Evolutionary conservation across 1,139 yeast genomes (phyloP), one percentile per base, ranked within the genome.

Genomic region (Scheffersomyces titani): DNA sequence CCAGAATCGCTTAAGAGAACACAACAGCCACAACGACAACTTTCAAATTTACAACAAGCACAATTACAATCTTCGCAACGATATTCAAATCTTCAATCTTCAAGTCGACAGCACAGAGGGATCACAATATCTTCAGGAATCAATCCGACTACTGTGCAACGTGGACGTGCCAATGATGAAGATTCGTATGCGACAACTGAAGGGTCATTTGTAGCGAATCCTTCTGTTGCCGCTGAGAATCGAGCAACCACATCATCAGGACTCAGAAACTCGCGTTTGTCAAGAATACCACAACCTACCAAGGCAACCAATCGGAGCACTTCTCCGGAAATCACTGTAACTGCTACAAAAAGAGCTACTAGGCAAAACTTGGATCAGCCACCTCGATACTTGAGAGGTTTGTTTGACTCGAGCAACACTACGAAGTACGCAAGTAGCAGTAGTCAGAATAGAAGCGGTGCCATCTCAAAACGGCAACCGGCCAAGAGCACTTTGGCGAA

Each of bases 281-380:
- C 66, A 19, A 54, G 61, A 47, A 63, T 63, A 6, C 67, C 66
- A 1, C 62, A 57, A 22, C 60, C 63, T 13, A 60, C 61, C 2
- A 40, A 55, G n/a, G 21, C 58, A 46, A 46, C 51, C 18, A 40
- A 48, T 19, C 44, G 51, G 19, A 46, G 56, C 30, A 50, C 53
- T n/a, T 48, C 57, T 13, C 55, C 53, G 3, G 47, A 49, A 16
- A 22, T 46, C 24, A 46, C 49, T n/a, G 49, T 46, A 6, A 46
- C 18, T n/a, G 19, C 48, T 19, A 19, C 51, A 11, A 51, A 47
- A 19, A 51, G 56, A 44, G 56, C 58, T 11, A 50, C 50, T 1
- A 70, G 70, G 1, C 83, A 83, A 13, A 77, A 79, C 59, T 70
- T 79, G 51, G 70, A 79, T 64, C 83, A 79, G 63, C 77, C 80